Base-by-base conservation (phyloP, 2,329 filamentous ascomycete species). In the Aureobasidium sp. region DNA sequence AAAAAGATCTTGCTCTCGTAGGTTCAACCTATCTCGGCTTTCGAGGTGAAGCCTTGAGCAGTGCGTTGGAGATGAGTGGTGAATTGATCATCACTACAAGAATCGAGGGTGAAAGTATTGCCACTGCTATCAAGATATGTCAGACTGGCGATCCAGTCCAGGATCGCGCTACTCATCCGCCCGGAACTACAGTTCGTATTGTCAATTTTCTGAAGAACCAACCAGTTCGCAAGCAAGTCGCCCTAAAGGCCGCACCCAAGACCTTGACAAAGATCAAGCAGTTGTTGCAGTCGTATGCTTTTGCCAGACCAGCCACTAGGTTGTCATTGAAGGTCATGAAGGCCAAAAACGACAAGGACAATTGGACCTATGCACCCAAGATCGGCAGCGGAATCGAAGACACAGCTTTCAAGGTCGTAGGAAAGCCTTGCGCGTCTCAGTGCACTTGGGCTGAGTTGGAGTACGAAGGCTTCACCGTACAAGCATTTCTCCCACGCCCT, bases 41-140 rank as follows among this genome's bases (percentile, higher is more conserved):
- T 69, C 83, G 89, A 39, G 89, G 89, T 22, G 84, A 90, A 69
- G 88, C 88, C 17, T 75, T 93, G 64, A 87, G 88, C 42, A 86
- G 84, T 71, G 80, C 81, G 63, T 86, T 84, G 63, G 79, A 82
- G 45, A 70, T 90, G 62, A 84, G 84, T 41, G 77, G 79, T 3
- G 74, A 70, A 2, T 63, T 91, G 47, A 76, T 74, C 8, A 75
- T 91, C 56, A 87, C 80, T 15, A 91, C 89, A 3, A 82, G 84
- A 64, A 84, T 84, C 2, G 76, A 82, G 36, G 79, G 79, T 2
- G 87, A 91, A 64, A 72, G 79, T 1, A 78, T 87, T 7, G 88
- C 84, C 1, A 76, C 77, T 6, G 74, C 71, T 36, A 70, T 85
- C 59, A 81, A 78, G 56, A 81, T 84, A 69, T 75, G 74, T 56